These are phyloP conservation scores for Neoascochyta sp. DNA, from an alignment of 2,329 filamentous ascomycete species.

Conservation along the genomic window DNA sequence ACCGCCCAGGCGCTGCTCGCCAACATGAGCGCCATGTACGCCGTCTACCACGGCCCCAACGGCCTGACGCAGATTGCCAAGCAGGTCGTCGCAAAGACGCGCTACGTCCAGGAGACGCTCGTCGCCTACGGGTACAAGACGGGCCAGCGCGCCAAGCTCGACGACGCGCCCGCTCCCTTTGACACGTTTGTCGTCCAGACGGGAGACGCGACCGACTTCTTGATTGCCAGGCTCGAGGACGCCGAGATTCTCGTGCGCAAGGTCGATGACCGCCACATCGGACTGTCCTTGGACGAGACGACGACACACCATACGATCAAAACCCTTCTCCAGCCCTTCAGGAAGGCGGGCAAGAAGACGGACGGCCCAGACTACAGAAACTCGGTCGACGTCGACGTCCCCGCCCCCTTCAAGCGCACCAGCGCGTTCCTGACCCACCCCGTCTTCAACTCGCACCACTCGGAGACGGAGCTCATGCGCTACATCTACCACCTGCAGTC, in stretches of 20 bases:
- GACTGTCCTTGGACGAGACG: slow-evolving; percentile 77
- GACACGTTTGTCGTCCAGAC: slow-evolving; percentile 71
- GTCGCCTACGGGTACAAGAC: slow-evolving; percentile 62
- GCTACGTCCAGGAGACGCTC: slow-evolving; percentile 64
- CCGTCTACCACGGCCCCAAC: slow-evolving; percentile 84
- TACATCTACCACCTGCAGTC: slow-evolving; percentile 93
- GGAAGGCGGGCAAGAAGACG: slow-evolving; percentile 17
- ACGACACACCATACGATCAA: slow-evolving; percentile 55
- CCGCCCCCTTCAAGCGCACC: slow-evolving; percentile 60
- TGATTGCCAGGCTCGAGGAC: slow-evolving; percentile 52
- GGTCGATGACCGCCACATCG: slow-evolving; percentile 58
- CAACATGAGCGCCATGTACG: slow-evolving; percentile 95
- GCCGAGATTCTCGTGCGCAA: slow-evolving; percentile 61
- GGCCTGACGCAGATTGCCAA: slow-evolving; percentile 82
- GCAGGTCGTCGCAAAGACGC: slow-evolving; percentile 67
- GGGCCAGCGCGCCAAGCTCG: slow-evolving; percentile 54
- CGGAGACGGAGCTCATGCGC: slow-evolving; percentile 87
- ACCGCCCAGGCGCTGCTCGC: slow-evolving; percentile 90
- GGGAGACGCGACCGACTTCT: slow-evolving; percentile 48
- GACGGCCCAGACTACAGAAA: slow-evolving; percentile 13
- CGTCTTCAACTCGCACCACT: slow-evolving; percentile 92
- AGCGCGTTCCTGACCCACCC: slow-evolving; percentile 80
- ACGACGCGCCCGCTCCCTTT: slow-evolving; percentile 61
- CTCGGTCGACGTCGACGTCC: slow-evolving; percentile 40
- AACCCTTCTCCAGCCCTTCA: slow-evolving; percentile 53